Evolutionary conservation across 306 rosid species (phyloP), one percentile per base, ranked within the genome.

Genomic region (Cajanus cajan): DNA sequence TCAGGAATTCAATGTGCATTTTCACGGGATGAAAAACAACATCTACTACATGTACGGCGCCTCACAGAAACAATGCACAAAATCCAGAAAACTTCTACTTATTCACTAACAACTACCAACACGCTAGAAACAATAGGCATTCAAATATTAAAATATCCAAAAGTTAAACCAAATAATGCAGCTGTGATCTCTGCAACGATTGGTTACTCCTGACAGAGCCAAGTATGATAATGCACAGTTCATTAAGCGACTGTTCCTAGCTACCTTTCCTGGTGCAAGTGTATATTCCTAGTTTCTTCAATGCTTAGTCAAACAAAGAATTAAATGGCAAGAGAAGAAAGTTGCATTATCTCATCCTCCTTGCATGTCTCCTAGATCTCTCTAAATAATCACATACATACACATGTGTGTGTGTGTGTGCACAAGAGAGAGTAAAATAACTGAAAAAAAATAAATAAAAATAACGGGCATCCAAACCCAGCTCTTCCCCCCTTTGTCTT

Each of bases 331-430:
- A 41, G 19, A 28, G 19, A 40, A 73, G 37, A 47, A 28, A 7
- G 54, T 39, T 34, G 63, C 54, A 59, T 7, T 18, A 25, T 16
- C 8, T 19, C 9, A 7, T 52, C 47, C 52, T 52, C 61, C 59
- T 39, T 40, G 52, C 43, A 39, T 41, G 24, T 62, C 73, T 64
- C 37, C 45, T 61, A 68, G 22, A 72, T 83, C 52, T 78, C 51
- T 66, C 72, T 36, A 52, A 43, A 43, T 16, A 36, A 45, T 34
- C 5, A 10, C 48, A 19, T 39, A 54, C 13, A 19, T 19, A n/a
- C n/a, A n/a, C n/a, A n/a, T n/a, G n/a, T n/a, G n/a, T n/a, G n/a
- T n/a, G 22, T 2, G 33, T 55, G 33, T 22, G 34, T 55, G 8
- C 5, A 1, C 34, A 11, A 57, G n/a, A 22, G 36, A 24, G 37